phyloP scores from a whole-genome alignment of 2,329 filamentous ascomycete genomes.

The Diaporthe ilicicola region DNA sequence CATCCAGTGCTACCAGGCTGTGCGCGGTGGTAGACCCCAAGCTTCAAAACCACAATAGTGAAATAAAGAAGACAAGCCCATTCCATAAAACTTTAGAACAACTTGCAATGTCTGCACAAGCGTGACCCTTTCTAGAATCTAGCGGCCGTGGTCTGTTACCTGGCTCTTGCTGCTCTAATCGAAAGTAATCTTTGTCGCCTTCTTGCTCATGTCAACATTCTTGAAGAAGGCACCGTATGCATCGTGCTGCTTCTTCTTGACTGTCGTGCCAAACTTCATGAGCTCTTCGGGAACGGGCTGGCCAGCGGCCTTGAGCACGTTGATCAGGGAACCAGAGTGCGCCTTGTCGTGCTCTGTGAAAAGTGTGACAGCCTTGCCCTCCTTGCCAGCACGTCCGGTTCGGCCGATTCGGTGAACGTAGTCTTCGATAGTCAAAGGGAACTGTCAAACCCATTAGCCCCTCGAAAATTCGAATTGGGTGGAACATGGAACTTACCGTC shows the following conservation, averaged over 20 bases:
- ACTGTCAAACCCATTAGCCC: slow-evolving; percentile 53
- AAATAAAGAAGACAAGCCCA: neutral
- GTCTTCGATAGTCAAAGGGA: slow-evolving; percentile 94
- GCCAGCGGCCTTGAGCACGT: slow-evolving; percentile 90
- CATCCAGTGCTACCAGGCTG: slow-evolving; percentile 56
- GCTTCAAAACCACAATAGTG: slow-evolving; percentile 9
- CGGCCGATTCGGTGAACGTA: slow-evolving; percentile 97
- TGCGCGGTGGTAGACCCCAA: slow-evolving; percentile 42
- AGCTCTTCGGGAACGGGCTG: slow-evolving; percentile 90
- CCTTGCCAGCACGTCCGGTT: slow-evolving; percentile 91
- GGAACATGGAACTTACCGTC: slow-evolving; percentile 60
- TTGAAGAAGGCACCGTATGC: slow-evolving; percentile 97
- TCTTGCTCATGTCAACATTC: slow-evolving; percentile 83
- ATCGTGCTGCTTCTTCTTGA: slow-evolving; percentile 98
- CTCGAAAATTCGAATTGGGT: neutral
- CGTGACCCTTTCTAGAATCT: neutral
- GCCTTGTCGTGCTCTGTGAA: slow-evolving; percentile 96
- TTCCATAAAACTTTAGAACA: neutral
- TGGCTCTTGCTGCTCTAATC: slow-evolving; percentile 55
- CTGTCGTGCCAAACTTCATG: slow-evolving; percentile 95
- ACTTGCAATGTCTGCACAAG: neutral
- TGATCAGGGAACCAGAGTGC: slow-evolving; percentile 89
- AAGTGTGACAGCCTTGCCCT: slow-evolving; percentile 87
- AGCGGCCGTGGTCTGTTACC: neutral
- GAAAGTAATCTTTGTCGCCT: slow-evolving; percentile 92